Conservation (phyloP, 78 protist species). For the Dictyostelium purpureum region DNA sequence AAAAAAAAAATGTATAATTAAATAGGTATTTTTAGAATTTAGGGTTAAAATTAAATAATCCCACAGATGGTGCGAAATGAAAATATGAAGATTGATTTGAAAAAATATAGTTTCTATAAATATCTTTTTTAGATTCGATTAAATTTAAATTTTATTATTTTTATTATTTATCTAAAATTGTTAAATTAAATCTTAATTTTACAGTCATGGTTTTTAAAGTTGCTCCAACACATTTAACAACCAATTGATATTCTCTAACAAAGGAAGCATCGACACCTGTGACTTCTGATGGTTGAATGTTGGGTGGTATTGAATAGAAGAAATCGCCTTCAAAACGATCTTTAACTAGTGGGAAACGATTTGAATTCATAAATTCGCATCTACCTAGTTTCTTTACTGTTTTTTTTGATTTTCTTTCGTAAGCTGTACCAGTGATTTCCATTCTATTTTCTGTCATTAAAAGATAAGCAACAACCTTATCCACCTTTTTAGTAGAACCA, state of each 20-base stretch:
- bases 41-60: no score
- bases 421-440: constrained; percentile 66
- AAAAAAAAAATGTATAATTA: background rate
- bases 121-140: background rate
- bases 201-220: constrained; percentile 55
- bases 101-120: background rate
- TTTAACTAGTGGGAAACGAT: constrained; percentile 54
- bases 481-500: constrained; percentile 55
- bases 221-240: constrained; percentile 76
- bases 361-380: constrained; percentile 61
- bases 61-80: no score
- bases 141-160: background rate
- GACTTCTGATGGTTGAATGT: constrained; percentile 49
- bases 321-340: constrained; percentile 80
- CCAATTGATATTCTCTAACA: constrained; percentile 72
- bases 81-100: no score
- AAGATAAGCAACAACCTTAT: constrained; percentile 54
- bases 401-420: constrained; percentile 42
- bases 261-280: constrained; percentile 75
- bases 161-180: constrained; percentile 37
- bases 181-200: constrained; percentile 67
- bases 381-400: constrained; percentile 42
- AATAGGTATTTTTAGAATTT: no score
- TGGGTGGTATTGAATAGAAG: constrained; percentile 63
- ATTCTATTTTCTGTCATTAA: constrained; percentile 56